Evolutionary conservation across 345 rosid species (phyloP).

Genomic region (Pistacia atlantica): DNA sequence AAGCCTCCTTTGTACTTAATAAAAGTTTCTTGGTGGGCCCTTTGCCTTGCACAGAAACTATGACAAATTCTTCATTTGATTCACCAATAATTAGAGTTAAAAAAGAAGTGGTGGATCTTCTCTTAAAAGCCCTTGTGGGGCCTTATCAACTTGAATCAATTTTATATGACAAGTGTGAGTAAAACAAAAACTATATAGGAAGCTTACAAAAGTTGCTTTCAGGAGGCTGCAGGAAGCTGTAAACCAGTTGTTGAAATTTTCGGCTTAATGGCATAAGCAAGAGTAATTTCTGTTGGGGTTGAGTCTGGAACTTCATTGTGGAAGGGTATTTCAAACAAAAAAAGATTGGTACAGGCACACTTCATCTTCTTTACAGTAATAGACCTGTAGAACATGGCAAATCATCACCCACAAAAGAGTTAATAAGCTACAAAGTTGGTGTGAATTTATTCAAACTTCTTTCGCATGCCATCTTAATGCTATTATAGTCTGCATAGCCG

Average conservation of each 20-base stretch:
- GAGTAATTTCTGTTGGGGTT: constrained; percentile 33
- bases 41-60: not conserved
- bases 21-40: not conserved
- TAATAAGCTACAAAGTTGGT: not conserved
- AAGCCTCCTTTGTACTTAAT: not conserved
- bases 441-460: too few relatives aligned
- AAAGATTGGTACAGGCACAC: constrained; percentile 89
- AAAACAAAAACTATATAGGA: not conserved
- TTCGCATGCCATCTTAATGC: too few relatives aligned
- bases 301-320: constrained; percentile 43
- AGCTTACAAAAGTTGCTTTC: constrained; percentile 25
- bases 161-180: not conserved
- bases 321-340: constrained; percentile 74
- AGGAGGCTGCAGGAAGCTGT: constrained; percentile 38
- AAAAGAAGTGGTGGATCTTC: not conserved
- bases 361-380: constrained; percentile 93
- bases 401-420: not conserved
- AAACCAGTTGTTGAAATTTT: constrained; percentile 49
- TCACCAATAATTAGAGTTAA: constrained; percentile 2
- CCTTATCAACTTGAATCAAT: not conserved
- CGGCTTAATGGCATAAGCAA: constrained; percentile 60
- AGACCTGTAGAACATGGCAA: constrained; percentile 42
- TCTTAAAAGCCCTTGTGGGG: too few relatives aligned
- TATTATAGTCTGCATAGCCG: too few relatives aligned
- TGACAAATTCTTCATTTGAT: constrained; percentile 6